These are phyloP conservation scores for Tagetes erecta DNA, from an alignment of 129 eudicot species.

Conservation along the genomic window DNA sequence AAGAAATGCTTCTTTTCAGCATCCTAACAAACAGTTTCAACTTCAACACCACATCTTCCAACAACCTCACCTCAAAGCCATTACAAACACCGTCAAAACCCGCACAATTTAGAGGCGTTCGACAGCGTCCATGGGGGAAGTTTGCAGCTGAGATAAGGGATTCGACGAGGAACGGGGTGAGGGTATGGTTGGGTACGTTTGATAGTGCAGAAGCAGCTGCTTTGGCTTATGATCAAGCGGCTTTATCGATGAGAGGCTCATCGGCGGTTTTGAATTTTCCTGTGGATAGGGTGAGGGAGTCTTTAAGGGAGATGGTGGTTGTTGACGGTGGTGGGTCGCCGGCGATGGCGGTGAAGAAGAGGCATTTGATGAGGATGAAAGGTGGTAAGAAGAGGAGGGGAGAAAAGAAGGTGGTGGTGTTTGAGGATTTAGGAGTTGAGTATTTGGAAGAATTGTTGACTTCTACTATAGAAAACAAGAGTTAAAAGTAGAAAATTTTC, in stretches of 20 bases:
- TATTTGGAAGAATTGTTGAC: conserved; percentile 66
- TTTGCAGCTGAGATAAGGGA: conserved; percentile 83
- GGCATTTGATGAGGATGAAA: conserved; percentile 53
- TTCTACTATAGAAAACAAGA: conserved; percentile 29
- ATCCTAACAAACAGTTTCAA: conserved; percentile 32
- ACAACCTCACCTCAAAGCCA: conserved; percentile 32
- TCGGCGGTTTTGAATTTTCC: conserved; percentile 65
- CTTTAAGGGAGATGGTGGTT: conserved; percentile 45
- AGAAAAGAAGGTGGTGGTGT: conserved; percentile 36
- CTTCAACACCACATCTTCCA: conserved; percentile 13
- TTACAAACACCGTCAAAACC: conserved; percentile 16
- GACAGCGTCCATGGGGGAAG: conserved; percentile 82
- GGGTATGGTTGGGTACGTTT: conserved; percentile 82
- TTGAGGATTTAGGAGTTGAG: conserved; percentile 78
- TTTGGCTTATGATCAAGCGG: conserved; percentile 79
- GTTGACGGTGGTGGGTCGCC: conserved; percentile 57
- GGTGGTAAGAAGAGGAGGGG: conserved; percentile 31
- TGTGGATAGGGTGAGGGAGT: conserved; percentile 57
- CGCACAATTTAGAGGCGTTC: conserved; percentile 53
- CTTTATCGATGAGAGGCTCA: conserved; percentile 56
- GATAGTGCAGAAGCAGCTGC: conserved; percentile 75
- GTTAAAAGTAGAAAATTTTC: neutral
- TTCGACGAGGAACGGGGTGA: conserved; percentile 67
- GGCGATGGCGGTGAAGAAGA: conserved; percentile 60
- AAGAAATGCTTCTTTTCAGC: conserved; percentile 53